Evolutionary conservation across 2,329 filamentous ascomycete genomes (phyloP), one percentile per base, ranked within the genome.

Genomic region (Aspergillus uvarum): DNA sequence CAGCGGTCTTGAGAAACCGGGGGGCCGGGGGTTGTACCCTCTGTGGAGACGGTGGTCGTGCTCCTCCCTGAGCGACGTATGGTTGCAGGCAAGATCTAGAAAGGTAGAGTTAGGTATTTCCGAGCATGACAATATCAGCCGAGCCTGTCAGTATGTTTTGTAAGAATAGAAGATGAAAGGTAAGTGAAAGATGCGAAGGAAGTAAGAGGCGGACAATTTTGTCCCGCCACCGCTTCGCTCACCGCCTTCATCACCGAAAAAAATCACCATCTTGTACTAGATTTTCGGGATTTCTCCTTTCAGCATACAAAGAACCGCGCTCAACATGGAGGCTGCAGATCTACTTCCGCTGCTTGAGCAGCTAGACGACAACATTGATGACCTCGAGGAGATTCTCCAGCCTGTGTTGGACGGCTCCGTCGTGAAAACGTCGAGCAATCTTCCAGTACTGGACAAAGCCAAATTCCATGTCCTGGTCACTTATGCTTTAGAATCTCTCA

Each of bases 371-470:
- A 87, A 92, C 73, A 85, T 98, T 54, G 90, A 96, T 76, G 85
- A 88, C 58, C 83, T 98, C 51, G 87, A 96, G 72, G 85, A 88
- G 38, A 82, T 85, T 4, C 82, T 98, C 29, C 78, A 85, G 63
- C 92, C 94, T n/a, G 79, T 98, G 5, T 79, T 96, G 26, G 80
- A 82, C 38, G 82, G 83, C 53, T 76, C 84, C 1, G 79, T 97
- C 48, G 81, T 86, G 54, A 85, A 88, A 47, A 85, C 86, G 59
- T 87, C 91, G 5, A 88, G 87, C 58, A 92, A 92, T 72, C 82
- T 98, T 29, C 93, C 94, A 1, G 83, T 98, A n/a, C 83, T 99
- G 62, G 94, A 98, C 80, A 93, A 92, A 79, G 92, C 95, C 7
- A 97, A 98, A 79, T 87, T 97, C 61, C 92, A 96, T 73, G 88